Conservation (phyloP, 345 rosid species). For the Laguncularia racemosa region DNA sequence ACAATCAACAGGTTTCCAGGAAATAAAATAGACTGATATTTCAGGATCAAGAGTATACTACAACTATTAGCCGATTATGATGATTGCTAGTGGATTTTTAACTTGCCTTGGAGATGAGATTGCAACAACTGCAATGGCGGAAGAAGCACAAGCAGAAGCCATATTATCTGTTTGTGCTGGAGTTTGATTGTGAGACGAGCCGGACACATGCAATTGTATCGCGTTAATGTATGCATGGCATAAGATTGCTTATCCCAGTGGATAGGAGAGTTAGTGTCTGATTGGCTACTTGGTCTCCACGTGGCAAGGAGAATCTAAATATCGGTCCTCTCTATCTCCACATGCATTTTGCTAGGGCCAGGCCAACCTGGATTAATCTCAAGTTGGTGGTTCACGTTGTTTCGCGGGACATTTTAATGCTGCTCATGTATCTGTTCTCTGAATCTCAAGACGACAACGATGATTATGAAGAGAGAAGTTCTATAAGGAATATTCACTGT, state of each 20-base stretch:
- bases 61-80: neutral
- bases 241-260: conserved; percentile 41
- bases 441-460: too few relatives aligned
- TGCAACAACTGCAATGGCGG: conserved; percentile 63
- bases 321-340: too few relatives aligned
- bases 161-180: conserved; percentile 18
- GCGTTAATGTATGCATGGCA: conserved; percentile 23
- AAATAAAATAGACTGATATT: neutral
- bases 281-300: conserved; percentile 31
- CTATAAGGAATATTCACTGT: too few relatives aligned
- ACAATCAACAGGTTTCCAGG: neutral
- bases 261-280: conserved; percentile 28
- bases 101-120: conserved; percentile 67
- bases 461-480: too few relatives aligned
- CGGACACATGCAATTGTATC: conserved; percentile 12
- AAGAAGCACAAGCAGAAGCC: conserved; percentile 92
- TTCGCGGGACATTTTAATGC: too few relatives aligned
- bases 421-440: too few relatives aligned
- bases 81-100: conserved; percentile 2
- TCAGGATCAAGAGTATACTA: neutral
- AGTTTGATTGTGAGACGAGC: neutral
- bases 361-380: too few relatives aligned
- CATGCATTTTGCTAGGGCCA: too few relatives aligned
- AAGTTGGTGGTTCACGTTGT: too few relatives aligned
- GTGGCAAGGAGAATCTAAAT: conserved; percentile 43